Evolutionary conservation across 345 rosid species (phyloP).

Genomic region (Stellera chamaejasme): DNA sequence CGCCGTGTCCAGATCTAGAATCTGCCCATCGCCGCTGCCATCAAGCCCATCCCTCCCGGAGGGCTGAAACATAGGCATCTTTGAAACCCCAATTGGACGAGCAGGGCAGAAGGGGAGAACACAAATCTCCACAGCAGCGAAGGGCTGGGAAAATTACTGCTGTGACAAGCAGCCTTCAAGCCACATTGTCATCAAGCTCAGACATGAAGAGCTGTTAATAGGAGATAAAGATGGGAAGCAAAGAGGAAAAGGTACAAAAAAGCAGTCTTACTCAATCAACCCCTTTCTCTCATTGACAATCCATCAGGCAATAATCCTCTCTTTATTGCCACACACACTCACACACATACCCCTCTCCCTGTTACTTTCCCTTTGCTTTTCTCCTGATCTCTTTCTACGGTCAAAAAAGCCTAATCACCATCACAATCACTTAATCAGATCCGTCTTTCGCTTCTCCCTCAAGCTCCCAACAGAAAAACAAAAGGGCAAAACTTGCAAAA

Average conservation of each 20-base stretch:
- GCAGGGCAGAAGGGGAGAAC: neutral
- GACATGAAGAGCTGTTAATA: constrained; percentile 14
- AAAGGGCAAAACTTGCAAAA: constrained; percentile 13
- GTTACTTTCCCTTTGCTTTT: constrained; percentile 23
- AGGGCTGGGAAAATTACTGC: constrained; percentile 12
- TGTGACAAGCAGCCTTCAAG: constrained; percentile 19
- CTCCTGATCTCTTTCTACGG: constrained; percentile 29
- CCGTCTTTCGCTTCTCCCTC: constrained; percentile 22
- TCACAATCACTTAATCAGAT: constrained; percentile 27
- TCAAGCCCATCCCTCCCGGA: constrained; percentile 32
- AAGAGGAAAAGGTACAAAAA: constrained; percentile 1
- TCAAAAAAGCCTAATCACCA: constrained; percentile 37
- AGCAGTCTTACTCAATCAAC: constrained; percentile 6
- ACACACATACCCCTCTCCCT: constrained; percentile 7
- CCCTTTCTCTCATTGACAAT: constrained; percentile 20
- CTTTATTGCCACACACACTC: constrained; percentile 18
- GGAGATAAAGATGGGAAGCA: neutral
- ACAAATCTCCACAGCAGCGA: constrained; percentile 7
- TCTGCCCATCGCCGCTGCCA: constrained; percentile 37
- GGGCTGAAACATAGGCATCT: constrained; percentile 54
- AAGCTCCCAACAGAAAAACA: constrained; percentile 19
- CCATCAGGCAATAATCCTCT: constrained; percentile 3
- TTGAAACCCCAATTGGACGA: constrained; percentile 7
- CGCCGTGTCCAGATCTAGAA: constrained; percentile 64
- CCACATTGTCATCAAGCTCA: constrained; percentile 25